phyloP scores from a whole-genome alignment of 108 stramenopile genomes.

The Nitzschia palea region DNA sequence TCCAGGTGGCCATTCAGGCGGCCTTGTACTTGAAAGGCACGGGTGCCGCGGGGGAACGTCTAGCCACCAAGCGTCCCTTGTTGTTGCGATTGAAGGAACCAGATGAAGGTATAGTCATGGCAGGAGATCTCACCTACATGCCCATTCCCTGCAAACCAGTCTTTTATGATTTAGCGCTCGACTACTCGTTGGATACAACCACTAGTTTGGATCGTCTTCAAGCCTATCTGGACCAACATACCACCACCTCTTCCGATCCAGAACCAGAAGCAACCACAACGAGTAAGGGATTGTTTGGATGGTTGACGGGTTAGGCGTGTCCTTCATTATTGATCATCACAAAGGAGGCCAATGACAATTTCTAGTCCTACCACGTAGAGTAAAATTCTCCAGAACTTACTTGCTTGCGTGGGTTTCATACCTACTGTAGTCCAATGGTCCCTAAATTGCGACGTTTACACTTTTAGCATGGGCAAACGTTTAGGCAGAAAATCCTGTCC shows the following conservation, averaged over 20 bases:
- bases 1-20: conserved; percentile 27
- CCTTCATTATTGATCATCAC: not conserved
- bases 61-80: conserved; percentile 43
- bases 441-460: too few relatives aligned
- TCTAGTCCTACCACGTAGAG: too few relatives aligned
- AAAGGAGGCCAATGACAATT: not conserved
- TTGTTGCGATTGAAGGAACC: conserved; percentile 62
- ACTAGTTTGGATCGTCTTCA: conserved; percentile 52
- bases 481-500: too few relatives aligned
- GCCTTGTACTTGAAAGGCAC: conserved; percentile 23
- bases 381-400: too few relatives aligned
- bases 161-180: conserved; percentile 79
- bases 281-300: conserved; percentile 37
- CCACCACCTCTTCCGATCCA: conserved; percentile 11
- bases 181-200: conserved; percentile 46
- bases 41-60: not conserved
- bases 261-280: conserved; percentile 12
- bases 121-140: conserved; percentile 28
- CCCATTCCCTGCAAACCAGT: conserved; percentile 68
- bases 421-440: too few relatives aligned
- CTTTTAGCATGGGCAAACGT: too few relatives aligned
- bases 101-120: conserved; percentile 50
- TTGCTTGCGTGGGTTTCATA: too few relatives aligned
- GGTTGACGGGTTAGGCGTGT: conserved; percentile 39
- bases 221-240: conserved; percentile 43